Evolutionary conservation across 495 filamentous ascomycete genomes (phyloP), one percentile per base, ranked within the genome.

Genomic region (Penicillium paradoxum): DNA sequence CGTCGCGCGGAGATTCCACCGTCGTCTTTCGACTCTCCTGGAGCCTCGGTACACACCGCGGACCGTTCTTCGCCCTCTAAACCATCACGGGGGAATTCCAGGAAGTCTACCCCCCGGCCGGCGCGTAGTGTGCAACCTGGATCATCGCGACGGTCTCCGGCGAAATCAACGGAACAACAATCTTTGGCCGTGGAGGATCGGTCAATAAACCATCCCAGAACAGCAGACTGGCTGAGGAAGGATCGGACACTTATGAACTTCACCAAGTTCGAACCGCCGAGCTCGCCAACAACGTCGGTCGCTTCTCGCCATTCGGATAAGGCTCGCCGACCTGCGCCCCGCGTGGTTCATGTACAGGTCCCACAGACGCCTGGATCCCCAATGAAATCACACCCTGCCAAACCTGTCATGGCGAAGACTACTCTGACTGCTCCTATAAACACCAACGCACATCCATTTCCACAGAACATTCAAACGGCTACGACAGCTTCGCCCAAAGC

Each of bases 141-240:
- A 45, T 30, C 30, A 10, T 18, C 46, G n/a, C 34, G 44, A 4
- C 50, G 37, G 6, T 41, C 49, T 34, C 39, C 49, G 2, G 47
- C 41, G 15, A 56, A 34, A 38, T 17, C 15, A 8, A 59, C 30
- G 47, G 36, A 59, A 11, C 13, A 15, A 8, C 32, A 43, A 1
- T 44, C 44, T 29, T 32, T 18, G 14, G 21, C 24, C 15, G 40
- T 32, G 0, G 41, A 44, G 8, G 40, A 55, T 21, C 45, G 32
- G 9, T 51, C 57, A 5, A 51, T 53, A 6, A 56, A 37, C 24
- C 34, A 29, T 0, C 15, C 29, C 8, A 54, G 40, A 6, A 45
- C 58, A 18, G 42, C 50, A 13, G 56, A 67, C 27, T 77, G 73
- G 73, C 50, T 77, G 50, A 73, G 61, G 53, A 75, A 70, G 41